Base-by-base conservation (phyloP, 257 asterid species). In the Catharanthus roseus region DNA sequence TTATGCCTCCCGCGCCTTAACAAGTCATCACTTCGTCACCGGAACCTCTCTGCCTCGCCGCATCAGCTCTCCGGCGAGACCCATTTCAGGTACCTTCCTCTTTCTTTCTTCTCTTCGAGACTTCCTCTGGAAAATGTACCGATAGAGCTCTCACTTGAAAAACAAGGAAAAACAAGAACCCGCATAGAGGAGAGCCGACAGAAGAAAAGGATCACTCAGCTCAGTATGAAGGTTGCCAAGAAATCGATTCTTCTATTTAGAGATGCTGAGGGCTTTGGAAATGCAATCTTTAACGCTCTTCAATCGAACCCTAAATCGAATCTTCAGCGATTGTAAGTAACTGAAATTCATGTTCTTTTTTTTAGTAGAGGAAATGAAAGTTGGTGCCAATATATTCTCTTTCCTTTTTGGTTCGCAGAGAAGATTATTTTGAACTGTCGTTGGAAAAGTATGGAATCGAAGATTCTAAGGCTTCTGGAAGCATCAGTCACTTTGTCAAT, bases 391-490 rank as follows among this genome's bases (percentile, higher is more conserved):
- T 67, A 16, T 42, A 60, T 5, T 1, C 62, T 68, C 21, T 53
- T 21, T 0, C 1, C 19, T 1, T 29, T 58, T 42, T 68, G 62
- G 63, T 23, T 81, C 65, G 38, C 85, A 92, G 98, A 72, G 85
- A 84, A 61, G 87, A 82, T 67, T 74, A 86, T 2, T 88, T 92
- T 50, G 90, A 84, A 44, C 74, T 90, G 72, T 72, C 97, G 3
- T 70, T 92, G 79, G 88, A 87, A 39, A 18, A 79, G 72, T 92
- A 86, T 26, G 96, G 97, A 63, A 78, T 90, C 77, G 84, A 74
- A 51, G 85, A 90, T 78, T 78, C 29, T 60, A 85, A 75, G 73
- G 93, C 86, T 51, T 83, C 89, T 9, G 91, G 92, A 0, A 72
- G 77, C 36, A n/a, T 82, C 51, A 72, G 84, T 65, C 92, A 92